Percentiles rank a stretch among this genome's conserved stretches.
Conservation (phyloP, 225 moss, liverwort and hornwort genomes). For the Pleurozium schreberi region DNA sequence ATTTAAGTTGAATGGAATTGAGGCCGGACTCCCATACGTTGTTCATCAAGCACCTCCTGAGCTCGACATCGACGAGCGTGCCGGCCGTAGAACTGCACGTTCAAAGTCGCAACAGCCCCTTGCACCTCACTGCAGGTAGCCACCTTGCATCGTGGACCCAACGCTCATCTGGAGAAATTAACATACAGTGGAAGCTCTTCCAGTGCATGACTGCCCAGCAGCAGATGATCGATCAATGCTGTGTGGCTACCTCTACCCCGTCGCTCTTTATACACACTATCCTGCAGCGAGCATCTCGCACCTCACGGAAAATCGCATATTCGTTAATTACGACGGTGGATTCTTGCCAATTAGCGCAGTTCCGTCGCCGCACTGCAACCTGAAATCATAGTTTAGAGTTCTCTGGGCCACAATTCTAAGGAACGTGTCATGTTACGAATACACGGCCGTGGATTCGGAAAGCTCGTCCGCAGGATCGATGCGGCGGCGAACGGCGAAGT, state of each 20-base stretch:
- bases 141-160: neutral
- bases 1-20: too few species aligned
- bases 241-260: neutral
- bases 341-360: neutral
- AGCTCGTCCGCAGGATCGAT: neutral
- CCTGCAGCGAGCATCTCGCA: constrained; percentile 2
- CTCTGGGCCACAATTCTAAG: neutral
- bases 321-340: neutral
- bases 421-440: neutral
- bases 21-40: neutral
- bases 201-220: neutral
- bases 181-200: neutral
- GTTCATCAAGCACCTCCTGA: neutral
- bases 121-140: neutral
- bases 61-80: neutral
- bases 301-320: neutral
- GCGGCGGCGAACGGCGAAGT: neutral
- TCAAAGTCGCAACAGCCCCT: neutral
- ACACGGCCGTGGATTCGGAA: neutral
- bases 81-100: neutral
- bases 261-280: neutral
- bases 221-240: neutral
- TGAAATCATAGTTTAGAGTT: neutral
- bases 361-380: neutral
- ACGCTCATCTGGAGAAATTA: neutral